phyloP scores from a whole-genome alignment of 2,329 filamentous ascomycete species.

The Shiraia sp. region DNA sequence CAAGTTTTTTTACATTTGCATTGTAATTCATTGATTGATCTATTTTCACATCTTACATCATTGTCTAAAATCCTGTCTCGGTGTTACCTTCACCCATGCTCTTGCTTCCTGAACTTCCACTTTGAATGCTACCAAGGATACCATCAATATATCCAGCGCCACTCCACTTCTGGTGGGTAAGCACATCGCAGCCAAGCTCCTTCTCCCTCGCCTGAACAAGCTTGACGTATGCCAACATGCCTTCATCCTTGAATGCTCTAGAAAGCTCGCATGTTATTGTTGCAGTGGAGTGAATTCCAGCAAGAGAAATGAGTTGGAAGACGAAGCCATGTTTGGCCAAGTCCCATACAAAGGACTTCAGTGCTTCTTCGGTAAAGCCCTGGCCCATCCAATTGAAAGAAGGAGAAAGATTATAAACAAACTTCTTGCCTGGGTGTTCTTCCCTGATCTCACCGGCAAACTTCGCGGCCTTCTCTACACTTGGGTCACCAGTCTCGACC shows the following conservation, averaged over 20 bases:
- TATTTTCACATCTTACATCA: too few species aligned
- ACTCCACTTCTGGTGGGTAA: slow-evolving; percentile 91
- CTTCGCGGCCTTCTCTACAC: slow-evolving; percentile 72
- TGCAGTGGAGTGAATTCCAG: slow-evolving; percentile 66
- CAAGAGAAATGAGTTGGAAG: slow-evolving; percentile 66
- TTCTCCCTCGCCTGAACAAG: slow-evolving; percentile 88
- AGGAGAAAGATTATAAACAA: slow-evolving; percentile 95
- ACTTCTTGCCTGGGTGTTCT: slow-evolving; percentile 74
- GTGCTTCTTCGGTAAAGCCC: slow-evolving; percentile 79
- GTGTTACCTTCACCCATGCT: slow-evolving; percentile 97
- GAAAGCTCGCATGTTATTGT: slow-evolving; percentile 75
- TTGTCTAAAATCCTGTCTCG: slow-evolving; percentile 55
- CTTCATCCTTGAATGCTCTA: slow-evolving; percentile 80
- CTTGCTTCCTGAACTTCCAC: slow-evolving; percentile 83
- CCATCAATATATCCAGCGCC: slow-evolving; percentile 80
- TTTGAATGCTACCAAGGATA: slow-evolving; percentile 86
- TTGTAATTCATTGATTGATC: too few species aligned
- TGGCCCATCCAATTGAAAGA: slow-evolving; percentile 99
- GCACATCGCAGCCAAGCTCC: slow-evolving; percentile 86
- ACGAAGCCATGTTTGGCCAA: slow-evolving; percentile 82
- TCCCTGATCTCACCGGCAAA: slow-evolving; percentile 78
- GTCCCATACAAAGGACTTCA: slow-evolving; percentile 96
- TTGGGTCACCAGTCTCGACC: slow-evolving; percentile 93
- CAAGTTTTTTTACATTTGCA: too few species aligned
- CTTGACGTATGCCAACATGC: slow-evolving; percentile 98